phyloP scores from a whole-genome alignment of 1,284 basidiomycete species.

The Cutaneotrichosporon sp. region DNA sequence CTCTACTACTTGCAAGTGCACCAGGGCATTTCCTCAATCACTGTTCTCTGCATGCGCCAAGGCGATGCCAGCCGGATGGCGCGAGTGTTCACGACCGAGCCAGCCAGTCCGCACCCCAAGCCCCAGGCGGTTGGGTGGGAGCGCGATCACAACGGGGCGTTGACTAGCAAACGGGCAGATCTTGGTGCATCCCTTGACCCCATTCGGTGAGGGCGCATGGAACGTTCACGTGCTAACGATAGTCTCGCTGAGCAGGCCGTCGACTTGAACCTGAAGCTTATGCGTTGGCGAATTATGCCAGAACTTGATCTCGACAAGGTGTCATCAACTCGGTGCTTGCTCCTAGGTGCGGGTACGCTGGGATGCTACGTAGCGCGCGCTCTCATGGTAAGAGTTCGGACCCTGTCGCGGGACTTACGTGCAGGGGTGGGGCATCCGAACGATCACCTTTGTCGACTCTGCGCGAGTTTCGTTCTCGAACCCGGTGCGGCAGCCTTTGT shows the following conservation, averaged over 20 bases:
- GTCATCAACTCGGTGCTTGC: slow-evolving; percentile 72
- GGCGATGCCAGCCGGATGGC: slow-evolving; percentile 33
- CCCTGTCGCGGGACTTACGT: not conserved
- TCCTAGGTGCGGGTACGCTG: slow-evolving; percentile 92
- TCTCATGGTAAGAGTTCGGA: slow-evolving; percentile 66
- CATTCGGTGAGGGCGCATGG: slow-evolving; percentile 53
- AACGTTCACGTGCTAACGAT: slow-evolving; percentile 14
- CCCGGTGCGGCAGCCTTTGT: slow-evolving; percentile 93
- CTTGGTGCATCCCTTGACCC: slow-evolving; percentile 97
- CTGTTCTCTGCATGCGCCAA: slow-evolving; percentile 72
- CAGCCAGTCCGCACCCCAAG: not conserved
- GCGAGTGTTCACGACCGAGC: slow-evolving; percentile 5
- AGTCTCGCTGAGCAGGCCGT: slow-evolving; percentile 94
- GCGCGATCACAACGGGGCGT: slow-evolving; percentile 78
- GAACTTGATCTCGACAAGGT: slow-evolving; percentile 85
- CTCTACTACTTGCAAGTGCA: slow-evolving; percentile 70
- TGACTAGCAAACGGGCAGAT: slow-evolving; percentile 86
- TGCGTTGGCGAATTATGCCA: slow-evolving; percentile 97
- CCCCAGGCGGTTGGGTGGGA: slow-evolving; percentile 87
- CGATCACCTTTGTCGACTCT: slow-evolving; percentile 90
- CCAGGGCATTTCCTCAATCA: slow-evolving; percentile 61
- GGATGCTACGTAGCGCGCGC: slow-evolving; percentile 93
- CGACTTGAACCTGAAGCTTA: slow-evolving; percentile 94
- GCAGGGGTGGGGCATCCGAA: slow-evolving; percentile 92
- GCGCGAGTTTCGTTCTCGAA: slow-evolving; percentile 92